Conservation (phyloP, 1,139 yeast species). For the Kodamaea sp. region DNA sequence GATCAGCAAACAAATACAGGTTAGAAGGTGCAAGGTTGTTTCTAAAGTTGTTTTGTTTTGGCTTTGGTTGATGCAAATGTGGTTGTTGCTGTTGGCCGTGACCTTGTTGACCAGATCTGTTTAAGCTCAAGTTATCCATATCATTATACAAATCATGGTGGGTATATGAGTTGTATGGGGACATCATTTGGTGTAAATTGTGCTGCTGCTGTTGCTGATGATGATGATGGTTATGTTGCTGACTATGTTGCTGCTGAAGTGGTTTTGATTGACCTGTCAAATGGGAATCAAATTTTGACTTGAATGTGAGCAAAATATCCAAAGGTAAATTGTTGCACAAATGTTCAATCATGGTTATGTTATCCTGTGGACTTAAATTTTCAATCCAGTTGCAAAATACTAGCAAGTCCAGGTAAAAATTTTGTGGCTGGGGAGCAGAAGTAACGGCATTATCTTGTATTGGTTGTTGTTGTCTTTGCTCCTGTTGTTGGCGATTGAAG, state of each 20-base stretch:
- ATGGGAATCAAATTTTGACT: slow-evolving; percentile 35
- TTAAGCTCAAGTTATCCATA: slow-evolving; percentile 30
- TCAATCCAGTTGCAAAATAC: slow-evolving; percentile 60
- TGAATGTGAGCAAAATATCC: slow-evolving; percentile 47
- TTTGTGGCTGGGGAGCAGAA: slow-evolving; percentile 10
- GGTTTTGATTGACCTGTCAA: slow-evolving; percentile 22
- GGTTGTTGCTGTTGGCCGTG: slow-evolving; percentile 10
- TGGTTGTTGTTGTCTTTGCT: slow-evolving; percentile 8
- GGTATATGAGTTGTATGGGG: slow-evolving; percentile 10
- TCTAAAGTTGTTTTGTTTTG: slow-evolving; percentile 29
- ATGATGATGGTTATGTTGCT: slow-evolving; percentile 10
- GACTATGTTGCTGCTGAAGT: slow-evolving; percentile 11
- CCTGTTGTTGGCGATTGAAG: slow-evolving; percentile 22
- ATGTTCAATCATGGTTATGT: slow-evolving; percentile 56
- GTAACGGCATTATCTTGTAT: neutral
- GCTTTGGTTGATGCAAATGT: slow-evolving; percentile 38
- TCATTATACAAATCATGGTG: slow-evolving; percentile 23
- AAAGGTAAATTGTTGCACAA: slow-evolving; percentile 47
- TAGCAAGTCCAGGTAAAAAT: slow-evolving; percentile 43
- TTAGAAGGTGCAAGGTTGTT: slow-evolving; percentile 12
- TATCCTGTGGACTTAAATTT: slow-evolving; percentile 53
- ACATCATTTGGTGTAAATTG: slow-evolving; percentile 4
- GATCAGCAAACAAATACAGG: slow-evolving; percentile 28
- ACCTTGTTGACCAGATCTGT: slow-evolving; percentile 5
- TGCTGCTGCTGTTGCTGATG: slow-evolving; percentile 9